These are phyloP conservation scores for Ganoderma sp. DNA, from an alignment of 1,284 basidiomycete genomes.

Conservation along the genomic window DNA sequence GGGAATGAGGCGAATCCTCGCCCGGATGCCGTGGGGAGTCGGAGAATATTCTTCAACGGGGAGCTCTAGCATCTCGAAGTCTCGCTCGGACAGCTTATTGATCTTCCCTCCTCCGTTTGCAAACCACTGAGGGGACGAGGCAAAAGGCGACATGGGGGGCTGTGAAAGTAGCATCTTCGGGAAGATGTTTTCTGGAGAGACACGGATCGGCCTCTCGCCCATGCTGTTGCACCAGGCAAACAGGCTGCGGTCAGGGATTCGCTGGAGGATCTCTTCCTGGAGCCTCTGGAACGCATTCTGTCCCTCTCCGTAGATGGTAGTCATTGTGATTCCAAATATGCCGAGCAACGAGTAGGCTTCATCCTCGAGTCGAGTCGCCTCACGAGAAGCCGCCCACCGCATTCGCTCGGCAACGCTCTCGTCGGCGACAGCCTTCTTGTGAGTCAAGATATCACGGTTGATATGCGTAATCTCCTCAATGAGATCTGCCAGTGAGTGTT, in stretches of 20 bases:
- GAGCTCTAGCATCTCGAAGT: no score
- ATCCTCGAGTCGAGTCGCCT: conserved; percentile 9
- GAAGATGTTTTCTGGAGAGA: no score
- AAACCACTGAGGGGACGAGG: no score
- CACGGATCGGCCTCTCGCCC: no score
- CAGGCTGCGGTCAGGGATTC: background rate
- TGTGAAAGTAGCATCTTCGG: no score
- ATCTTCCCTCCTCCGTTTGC: no score
- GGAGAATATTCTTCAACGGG: no score
- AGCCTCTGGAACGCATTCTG: conserved; percentile 1
- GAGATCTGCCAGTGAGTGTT: background rate
- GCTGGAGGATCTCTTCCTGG: conserved; percentile 10
- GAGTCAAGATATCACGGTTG: background rate
- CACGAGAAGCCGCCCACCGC: conserved; percentile 4
- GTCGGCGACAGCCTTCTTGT: background rate
- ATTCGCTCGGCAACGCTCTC: conserved; percentile 5
- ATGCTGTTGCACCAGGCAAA: conserved; percentile 1
- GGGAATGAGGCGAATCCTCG: no score
- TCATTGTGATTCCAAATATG: conserved; percentile 11
- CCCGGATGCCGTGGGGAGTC: no score
- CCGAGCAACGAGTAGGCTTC: conserved; percentile 11
- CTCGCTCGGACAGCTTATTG: no score
- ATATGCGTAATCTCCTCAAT: background rate
- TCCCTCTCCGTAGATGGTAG: conserved; percentile 12
- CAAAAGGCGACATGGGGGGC: no score